Base-by-base conservation (phyloP, 768 basidiomycete species). In the Polyporus arcularius region DNA sequence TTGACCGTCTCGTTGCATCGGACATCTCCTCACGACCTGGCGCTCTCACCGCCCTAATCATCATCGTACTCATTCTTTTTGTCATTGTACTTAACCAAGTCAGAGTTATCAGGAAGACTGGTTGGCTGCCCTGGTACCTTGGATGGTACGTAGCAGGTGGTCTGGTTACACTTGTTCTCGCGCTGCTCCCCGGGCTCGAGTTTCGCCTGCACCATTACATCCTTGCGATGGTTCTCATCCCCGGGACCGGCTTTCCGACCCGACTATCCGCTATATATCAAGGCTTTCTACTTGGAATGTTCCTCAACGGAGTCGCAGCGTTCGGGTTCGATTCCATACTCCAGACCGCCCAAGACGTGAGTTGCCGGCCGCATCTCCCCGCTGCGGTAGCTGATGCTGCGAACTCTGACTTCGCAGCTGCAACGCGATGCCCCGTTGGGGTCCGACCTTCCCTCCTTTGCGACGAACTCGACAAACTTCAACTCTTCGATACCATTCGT, bases 201-300 rank as follows among this genome's bases (percentile, higher is more conserved):
- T 76, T 93, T 46, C 82, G 92, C 39, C 65, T 94, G 26, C 94
- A 96, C 67, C 94, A 95, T 71, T 95, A 94, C 68, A 83, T 95
- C 54, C 77, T 90, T 30, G 83, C 87, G 0, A 87, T 94, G 72
- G 78, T 82, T 10, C 78, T 94, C 53, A 80, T 94, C 32, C 90
- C 92, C 35, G 86, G 85, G 5, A 90, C 89, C 3, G 92, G 83
- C 6, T 93, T 93, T 68, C 89, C 92, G 1, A 94, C 92, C 31
- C 82, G 91, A 43, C 76, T 87, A 32, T 92, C 88, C 9, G 89
- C 89, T 0, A 80, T 94, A 50, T 88, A 88, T 70, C 92, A 94
- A 73, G 91, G 88, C 1, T 86, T 94, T 70, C 76, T 94, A 14
- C 78, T 94, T 35, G 93, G 94, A 2, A 80, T 94, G 73, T 94